Percentiles rank a stretch among this genome's conserved stretches.
Evolutionary conservation across 768 basidiomycete species (phyloP).

Genomic region (Boletales sp.): DNA sequence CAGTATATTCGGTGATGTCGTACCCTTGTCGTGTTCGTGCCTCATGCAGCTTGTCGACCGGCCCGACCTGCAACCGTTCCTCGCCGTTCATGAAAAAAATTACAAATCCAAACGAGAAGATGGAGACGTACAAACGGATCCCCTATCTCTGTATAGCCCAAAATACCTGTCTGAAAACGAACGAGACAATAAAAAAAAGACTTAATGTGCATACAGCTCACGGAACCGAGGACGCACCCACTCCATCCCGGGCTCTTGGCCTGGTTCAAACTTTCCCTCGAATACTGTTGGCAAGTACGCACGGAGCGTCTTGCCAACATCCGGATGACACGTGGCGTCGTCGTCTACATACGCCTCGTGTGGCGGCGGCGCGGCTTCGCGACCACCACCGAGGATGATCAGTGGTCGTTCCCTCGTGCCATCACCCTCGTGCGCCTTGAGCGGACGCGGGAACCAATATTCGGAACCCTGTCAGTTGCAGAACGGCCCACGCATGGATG

Average conservation of each 20-base stretch:
- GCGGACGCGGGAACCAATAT: conserved; percentile 78
- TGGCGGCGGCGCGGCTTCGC: conserved; percentile 38
- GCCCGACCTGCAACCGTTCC: conserved; percentile 49
- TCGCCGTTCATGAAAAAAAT: background rate
- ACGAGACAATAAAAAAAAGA: too few species aligned
- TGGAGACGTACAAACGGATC: conserved; percentile 60
- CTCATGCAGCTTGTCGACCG: conserved; percentile 37
- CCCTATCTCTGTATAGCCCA: conserved; percentile 61
- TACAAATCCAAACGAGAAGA: background rate
- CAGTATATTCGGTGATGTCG: conserved; percentile 33
- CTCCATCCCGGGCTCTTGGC: too few species aligned
- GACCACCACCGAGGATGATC: conserved; percentile 70
- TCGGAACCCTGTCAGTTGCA: conserved; percentile 45
- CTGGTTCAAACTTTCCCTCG: conserved; percentile 49
- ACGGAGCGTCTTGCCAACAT: conserved; percentile 49
- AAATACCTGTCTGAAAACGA: conserved; percentile 66
- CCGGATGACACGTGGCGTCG: conserved; percentile 50
- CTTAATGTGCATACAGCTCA: too few species aligned
- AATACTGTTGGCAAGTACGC: conserved; percentile 58
- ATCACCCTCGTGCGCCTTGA: conserved; percentile 18
- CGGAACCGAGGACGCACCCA: too few species aligned
- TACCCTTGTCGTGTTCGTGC: conserved; percentile 3
- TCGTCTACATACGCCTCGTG: conserved; percentile 55
- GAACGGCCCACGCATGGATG: too few species aligned
- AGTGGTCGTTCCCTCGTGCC: conserved; percentile 54